phyloP scores from a whole-genome alignment of 495 filamentous ascomycete genomes.

The Penicillium atrosanguineum region DNA sequence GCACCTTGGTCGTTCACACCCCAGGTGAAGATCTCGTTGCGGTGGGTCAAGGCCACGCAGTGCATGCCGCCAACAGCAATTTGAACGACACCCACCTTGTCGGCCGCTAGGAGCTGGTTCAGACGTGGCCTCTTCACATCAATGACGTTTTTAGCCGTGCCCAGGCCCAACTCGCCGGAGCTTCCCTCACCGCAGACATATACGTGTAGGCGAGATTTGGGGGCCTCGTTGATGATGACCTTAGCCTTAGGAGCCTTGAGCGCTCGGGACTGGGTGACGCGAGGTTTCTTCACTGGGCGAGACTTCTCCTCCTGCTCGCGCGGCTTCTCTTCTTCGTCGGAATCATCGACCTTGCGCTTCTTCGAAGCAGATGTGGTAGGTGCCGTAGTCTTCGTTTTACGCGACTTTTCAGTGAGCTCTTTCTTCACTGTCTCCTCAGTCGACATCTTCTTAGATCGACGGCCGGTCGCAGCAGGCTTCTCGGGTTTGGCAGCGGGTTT shows the following conservation, averaged over 20 bases:
- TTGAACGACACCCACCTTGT: constrained; percentile 60
- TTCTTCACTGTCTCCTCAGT: constrained; percentile 10
- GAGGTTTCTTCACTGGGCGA: constrained; percentile 28
- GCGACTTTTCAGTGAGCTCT: constrained; percentile 12
- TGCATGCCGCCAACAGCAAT: constrained; percentile 67
- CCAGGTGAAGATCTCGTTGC: constrained; percentile 64
- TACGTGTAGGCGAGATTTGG: constrained; percentile 54
- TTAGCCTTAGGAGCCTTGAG: constrained; percentile 23
- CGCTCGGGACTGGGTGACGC: constrained; percentile 3
- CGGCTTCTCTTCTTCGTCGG: constrained; percentile 24
- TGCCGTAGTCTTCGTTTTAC: constrained; percentile 17
- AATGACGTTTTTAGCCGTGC: constrained; percentile 56
- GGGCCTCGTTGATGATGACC: constrained; percentile 44
- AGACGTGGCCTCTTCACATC: constrained; percentile 69
- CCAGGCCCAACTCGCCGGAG: constrained; percentile 66
- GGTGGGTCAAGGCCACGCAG: constrained; percentile 56
- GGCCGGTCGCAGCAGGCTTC: constrained; percentile 3
- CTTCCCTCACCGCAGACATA: constrained; percentile 69
- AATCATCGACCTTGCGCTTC: constrained; percentile 41
- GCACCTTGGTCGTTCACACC: constrained; percentile 69
- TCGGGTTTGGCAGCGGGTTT: constrained; percentile 12
- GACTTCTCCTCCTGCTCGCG: constrained; percentile 28
- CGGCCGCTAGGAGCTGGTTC: constrained; percentile 55
- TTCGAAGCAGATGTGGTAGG: constrained; percentile 19
- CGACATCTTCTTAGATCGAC: constrained; percentile 19